These are phyloP conservation scores for Vaccinium myrtillus DNA, from an alignment of 148 eudicot species.

Conservation along the genomic window DNA sequence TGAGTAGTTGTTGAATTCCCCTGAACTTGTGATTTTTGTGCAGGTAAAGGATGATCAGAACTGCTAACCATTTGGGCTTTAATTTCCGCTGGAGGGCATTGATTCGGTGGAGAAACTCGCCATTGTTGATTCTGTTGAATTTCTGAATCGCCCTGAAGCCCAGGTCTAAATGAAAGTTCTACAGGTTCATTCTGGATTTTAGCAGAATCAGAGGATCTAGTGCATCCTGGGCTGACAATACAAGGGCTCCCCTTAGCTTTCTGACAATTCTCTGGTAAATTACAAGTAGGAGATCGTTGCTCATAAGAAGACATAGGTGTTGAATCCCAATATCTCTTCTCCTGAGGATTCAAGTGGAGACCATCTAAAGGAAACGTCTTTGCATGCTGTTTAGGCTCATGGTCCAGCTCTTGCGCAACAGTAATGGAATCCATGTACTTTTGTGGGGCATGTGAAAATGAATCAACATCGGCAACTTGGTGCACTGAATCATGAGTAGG, in stretches of 20 bases:
- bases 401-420: constrained; percentile 28
- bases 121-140: constrained; percentile 26
- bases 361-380: constrained; percentile 30
- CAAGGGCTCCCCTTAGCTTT: constrained; percentile 24
- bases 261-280: constrained; percentile 17
- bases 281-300: constrained; percentile 15
- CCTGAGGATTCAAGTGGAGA: constrained; percentile 36
- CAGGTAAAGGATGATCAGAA: constrained; percentile 22
- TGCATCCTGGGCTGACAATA: constrained; percentile 23
- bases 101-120: constrained; percentile 35
- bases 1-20: constrained; percentile 19
- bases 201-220: constrained; percentile 26
- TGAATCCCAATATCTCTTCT: constrained; percentile 31
- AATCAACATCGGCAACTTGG: constrained; percentile 25
- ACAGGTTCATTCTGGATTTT: constrained; percentile 26
- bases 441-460: constrained; percentile 21
- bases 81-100: constrained; percentile 12
- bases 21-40: constrained; percentile 30
- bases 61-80: background rate
- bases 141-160: constrained; percentile 27
- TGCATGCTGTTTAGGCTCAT: constrained; percentile 24
- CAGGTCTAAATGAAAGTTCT: constrained; percentile 23
- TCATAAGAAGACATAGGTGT: constrained; percentile 21
- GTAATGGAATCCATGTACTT: constrained; percentile 16
- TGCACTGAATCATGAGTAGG: constrained; percentile 13